Evolutionary conservation across 2,329 filamentous ascomycete species (phyloP).

Genomic region (Pyrenochaeta sp.): DNA sequence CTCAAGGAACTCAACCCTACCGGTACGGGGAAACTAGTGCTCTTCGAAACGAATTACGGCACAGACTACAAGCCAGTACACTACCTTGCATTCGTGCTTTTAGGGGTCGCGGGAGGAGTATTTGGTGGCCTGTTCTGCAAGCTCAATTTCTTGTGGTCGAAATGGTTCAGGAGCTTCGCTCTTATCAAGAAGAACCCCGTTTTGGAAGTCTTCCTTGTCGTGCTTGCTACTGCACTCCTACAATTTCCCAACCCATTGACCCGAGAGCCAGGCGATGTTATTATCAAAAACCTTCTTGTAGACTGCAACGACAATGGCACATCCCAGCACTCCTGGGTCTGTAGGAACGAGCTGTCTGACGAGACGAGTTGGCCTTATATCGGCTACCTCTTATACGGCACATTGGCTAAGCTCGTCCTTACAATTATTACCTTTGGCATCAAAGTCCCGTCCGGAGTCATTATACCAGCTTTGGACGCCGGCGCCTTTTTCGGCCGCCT

Average conservation of each 20-base stretch:
- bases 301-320: conserved; percentile 56
- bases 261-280: conserved; percentile 63
- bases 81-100: conserved; percentile 65
- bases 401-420: conserved; percentile 63
- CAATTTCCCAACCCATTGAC: conserved; percentile 66
- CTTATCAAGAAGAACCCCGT: conserved; percentile 66
- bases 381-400: conserved; percentile 62
- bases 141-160: conserved; percentile 66
- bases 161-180: conserved; percentile 60
- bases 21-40: conserved; percentile 66
- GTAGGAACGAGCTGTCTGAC: conserved; percentile 56
- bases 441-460: conserved; percentile 68
- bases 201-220: conserved; percentile 64
- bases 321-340: conserved; percentile 57
- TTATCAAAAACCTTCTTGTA: conserved; percentile 65
- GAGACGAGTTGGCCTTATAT: conserved; percentile 54
- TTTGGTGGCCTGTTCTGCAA: conserved; percentile 68
- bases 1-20: conserved; percentile 67
- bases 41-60: conserved; percentile 68
- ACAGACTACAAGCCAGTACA: conserved; percentile 64
- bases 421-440: conserved; percentile 67
- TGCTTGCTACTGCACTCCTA: conserved; percentile 61
- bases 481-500: conserved; percentile 67
- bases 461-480: conserved; percentile 66
- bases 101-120: conserved; percentile 65